phyloP scores from a whole-genome alignment of 75 land plant species.

The Chamaecyparis obtusa region DNA sequence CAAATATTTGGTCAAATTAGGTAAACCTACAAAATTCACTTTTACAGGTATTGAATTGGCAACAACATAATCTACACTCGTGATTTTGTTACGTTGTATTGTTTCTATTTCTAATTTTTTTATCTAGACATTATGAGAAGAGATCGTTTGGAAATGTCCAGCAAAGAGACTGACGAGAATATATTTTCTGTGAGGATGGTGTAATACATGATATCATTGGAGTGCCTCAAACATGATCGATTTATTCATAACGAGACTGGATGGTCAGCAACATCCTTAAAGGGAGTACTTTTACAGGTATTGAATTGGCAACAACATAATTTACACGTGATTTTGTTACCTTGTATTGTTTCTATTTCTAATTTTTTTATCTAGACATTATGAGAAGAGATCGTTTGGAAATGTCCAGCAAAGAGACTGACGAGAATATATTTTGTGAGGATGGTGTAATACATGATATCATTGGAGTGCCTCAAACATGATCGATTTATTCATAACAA shows the following conservation, averaged over 20 bases:
- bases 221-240: no score
- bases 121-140: not conserved
- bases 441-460: no score
- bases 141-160: not conserved
- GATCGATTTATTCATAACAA: no score
- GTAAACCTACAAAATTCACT: not conserved
- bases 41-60: not conserved
- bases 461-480: no score
- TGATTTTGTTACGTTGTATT: not conserved
- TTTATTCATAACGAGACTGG: no score
- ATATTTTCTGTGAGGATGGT: no score
- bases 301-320: not conserved
- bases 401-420: not conserved
- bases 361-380: no score
- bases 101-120: no score
- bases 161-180: not conserved
- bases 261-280: no score
- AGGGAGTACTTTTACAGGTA: not conserved
- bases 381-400: not conserved
- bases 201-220: no score
- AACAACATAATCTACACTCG: not conserved
- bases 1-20: not conserved
- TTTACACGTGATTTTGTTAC: not conserved
- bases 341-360: not conserved
- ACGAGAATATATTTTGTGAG: not conserved